Base-by-base conservation (phyloP, 2,329 filamentous ascomycete species). In the Proliferodiscus dingleyae region DNA sequence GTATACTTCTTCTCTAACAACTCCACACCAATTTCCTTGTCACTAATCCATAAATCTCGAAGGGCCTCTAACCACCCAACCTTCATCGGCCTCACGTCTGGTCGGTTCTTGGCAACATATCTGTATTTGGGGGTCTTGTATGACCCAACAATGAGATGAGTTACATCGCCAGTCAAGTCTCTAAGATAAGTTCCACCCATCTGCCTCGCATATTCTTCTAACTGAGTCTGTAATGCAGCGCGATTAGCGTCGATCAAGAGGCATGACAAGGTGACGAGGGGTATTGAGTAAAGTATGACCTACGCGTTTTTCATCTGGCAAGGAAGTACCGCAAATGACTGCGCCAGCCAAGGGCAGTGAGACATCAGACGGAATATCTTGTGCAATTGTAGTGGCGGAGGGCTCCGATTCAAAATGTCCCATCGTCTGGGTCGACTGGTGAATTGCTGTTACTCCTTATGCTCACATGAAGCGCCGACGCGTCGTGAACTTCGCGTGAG, bases 141-240 rank as follows among this genome's bases (percentile, higher is more conserved):
- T 10, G 21, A 86, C 64, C 90, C 93, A 51, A 95, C 88, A 52
- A 98, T 78, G 37, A 98, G 81, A 70, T 98, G 93, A 4, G 93
- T 97, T 38, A 95, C 89, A 65, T 96, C 89, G 46, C 87, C 87
- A n/a, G 90, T 97, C 36, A 98, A 80, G 65, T 98, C 90, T 66
- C 89, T 85, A 59, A 87, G 89, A 73, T 95, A 87, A 49, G 78
- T 68, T 41, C 90, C 93, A 54, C 93, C 93, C 73, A 98, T 89
- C 62, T 95, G 81, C 52, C 73, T 68, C 15, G 87, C 86, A 50
- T 81, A 79, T 39, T 73, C 67, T 13, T 78, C 79, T 39, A 89
- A 73, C 43, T 80, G 71, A 34, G 68, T 64, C 73, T 76, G 51
- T 41, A 30, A 3, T 38, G 21, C 16, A 37, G 19, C 21, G 34